Conservation (phyloP, 1,284 basidiomycete genomes). For the Cronartium ribicola region DNA sequence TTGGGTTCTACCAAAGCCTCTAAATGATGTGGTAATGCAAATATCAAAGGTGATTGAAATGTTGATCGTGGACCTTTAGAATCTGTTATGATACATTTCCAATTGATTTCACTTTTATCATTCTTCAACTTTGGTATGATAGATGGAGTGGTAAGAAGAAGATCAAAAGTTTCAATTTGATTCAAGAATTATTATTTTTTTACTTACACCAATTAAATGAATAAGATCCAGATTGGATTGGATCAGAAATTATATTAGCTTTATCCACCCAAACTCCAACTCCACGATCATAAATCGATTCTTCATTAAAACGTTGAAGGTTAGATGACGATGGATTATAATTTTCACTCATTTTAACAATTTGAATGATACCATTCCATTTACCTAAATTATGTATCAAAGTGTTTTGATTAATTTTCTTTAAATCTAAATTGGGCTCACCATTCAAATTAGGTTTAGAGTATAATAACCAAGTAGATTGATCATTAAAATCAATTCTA, state of each 20-base stretch:
- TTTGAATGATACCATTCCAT: conserved; percentile 40
- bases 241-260: conserved; percentile 23
- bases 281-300: conserved; percentile 31
- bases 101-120: neutral
- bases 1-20: conserved; percentile 15
- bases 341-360: conserved; percentile 39
- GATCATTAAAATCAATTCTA: conserved; percentile 28
- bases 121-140: neutral
- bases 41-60: conserved; percentile 23
- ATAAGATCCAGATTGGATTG: conserved; percentile 25
- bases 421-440: conserved; percentile 19
- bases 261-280: conserved; percentile 33
- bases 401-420: conserved; percentile 13
- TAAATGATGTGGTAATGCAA: conserved; percentile 39
- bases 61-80: conserved; percentile 21
- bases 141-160: neutral
- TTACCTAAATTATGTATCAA: neutral
- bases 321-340: conserved; percentile 25
- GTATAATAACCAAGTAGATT: conserved; percentile 36
- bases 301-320: conserved; percentile 20
- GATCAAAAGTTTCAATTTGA: neutral
- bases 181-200: too few relatives aligned
- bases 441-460: conserved; percentile 5
- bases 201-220: conserved; percentile 40
- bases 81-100: neutral